Base-by-base conservation (phyloP, 2,329 filamentous ascomycete species). In the Colletotrichum sp. region DNA sequence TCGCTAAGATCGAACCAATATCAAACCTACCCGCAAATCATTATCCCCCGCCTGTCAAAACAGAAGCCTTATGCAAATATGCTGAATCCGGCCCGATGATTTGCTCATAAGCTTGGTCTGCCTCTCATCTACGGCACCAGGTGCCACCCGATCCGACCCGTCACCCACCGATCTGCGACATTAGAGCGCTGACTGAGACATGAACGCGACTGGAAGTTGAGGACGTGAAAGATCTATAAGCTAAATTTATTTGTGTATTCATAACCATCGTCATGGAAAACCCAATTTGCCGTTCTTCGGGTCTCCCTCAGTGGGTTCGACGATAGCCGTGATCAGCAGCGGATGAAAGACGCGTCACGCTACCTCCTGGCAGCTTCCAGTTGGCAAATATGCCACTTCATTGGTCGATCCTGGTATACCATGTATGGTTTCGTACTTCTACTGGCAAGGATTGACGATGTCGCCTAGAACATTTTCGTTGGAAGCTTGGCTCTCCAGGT, bases 101-200 rank as follows among this genome's bases (percentile, higher is more conserved):
- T 90, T 77, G 91, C 92, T 0, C 86, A 93, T 34, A 92, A 92
- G 78, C 92, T 92, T 2, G 91, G 89, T 66, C 81, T 93, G 72
- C 93, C 91, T 0, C 83, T 93, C 32, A 92, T 92, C 81, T 93
- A 93, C 79, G 92, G 92, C 5, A 90, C 92, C 79, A 89, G 91
- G 21, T 32, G n/a, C 44, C 44, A 59, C 55, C 32, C 21, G n/a
- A 15, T 16, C 30, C 7, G 30, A 57, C n/a, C n/a, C 28, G n/a
- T 68, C 28, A 57, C 26, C 8, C 26, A 30, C 2, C 18, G 49
- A 32, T 9, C 30, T 28, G 18, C 9, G 16, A n/a, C 15, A 24
- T 15, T 10, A 32, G 28, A 32, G 12, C 28, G n/a, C 30, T 39
- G 18, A 21, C 65, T 21, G 30, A 34, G 18, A 34, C 24, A 44